These are phyloP conservation scores for Microbotryum saponariae DNA, from an alignment of 1,284 basidiomycete genomes.

Conservation along the genomic window DNA sequence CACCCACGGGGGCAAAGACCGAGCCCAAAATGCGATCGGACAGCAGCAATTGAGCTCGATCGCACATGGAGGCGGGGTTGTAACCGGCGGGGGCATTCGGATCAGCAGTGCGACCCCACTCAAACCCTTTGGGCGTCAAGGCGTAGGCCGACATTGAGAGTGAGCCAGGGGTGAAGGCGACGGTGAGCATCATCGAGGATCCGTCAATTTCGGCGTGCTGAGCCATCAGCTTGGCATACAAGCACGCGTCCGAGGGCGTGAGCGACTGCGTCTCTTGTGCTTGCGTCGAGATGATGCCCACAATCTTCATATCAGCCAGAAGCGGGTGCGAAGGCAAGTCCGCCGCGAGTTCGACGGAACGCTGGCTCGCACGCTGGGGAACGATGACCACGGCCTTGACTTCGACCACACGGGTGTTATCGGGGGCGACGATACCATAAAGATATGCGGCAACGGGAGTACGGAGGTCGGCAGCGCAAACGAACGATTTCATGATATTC, in stretches of 20 bases:
- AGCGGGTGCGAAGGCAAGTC: constrained; percentile 44
- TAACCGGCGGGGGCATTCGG: constrained; percentile 54
- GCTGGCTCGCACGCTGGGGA: constrained; percentile 88
- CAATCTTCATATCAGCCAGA: constrained; percentile 44
- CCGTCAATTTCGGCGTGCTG: constrained; percentile 92
- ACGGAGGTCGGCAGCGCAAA: constrained; percentile 84
- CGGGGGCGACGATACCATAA: constrained; percentile 84
- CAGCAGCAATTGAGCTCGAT: constrained; percentile 85
- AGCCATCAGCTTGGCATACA: constrained; percentile 93
- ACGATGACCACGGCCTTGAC: constrained; percentile 94
- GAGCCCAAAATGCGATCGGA: constrained; percentile 67
- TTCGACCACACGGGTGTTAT: constrained; percentile 98
- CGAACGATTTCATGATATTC: constrained; percentile 92
- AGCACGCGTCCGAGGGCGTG: constrained; percentile 86
- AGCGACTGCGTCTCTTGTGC: constrained; percentile 48
- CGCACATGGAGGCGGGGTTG: constrained; percentile 88
- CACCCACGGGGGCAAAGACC: constrained; percentile 47
- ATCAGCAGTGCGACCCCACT: constrained; percentile 81
- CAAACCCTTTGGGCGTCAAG: constrained; percentile 76
- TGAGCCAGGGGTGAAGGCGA: constrained; percentile 95
- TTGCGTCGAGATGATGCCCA: constrained; percentile 46
- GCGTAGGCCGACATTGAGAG: constrained; percentile 90
- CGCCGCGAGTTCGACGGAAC: constrained; percentile 75
- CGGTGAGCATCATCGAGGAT: constrained; percentile 84
- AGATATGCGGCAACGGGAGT: constrained; percentile 93